These are phyloP conservation scores for Eucalyptus polyanthemos DNA, from an alignment of 345 rosid species.

Conservation along the genomic window DNA sequence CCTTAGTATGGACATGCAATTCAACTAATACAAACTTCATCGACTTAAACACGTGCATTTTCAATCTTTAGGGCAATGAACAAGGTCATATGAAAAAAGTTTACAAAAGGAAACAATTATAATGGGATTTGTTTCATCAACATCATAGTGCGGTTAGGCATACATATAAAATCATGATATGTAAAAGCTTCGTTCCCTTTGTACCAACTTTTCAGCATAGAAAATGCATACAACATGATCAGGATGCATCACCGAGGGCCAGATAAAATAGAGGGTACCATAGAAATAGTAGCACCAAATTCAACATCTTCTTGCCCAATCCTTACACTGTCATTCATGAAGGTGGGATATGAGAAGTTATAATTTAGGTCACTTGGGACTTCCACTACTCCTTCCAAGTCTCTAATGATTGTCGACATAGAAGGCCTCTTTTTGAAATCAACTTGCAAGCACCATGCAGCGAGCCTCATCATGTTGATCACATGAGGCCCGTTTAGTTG, in stretches of 20 bases:
- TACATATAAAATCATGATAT: too few relatives aligned
- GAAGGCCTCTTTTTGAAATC: conserved; percentile 1
- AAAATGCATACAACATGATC: too few relatives aligned
- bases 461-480: not conserved
- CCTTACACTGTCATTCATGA: not conserved
- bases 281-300: not conserved
- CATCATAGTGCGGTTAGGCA: too few relatives aligned
- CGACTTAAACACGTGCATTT: too few relatives aligned
- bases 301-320: not conserved
- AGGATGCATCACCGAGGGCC: too few relatives aligned
- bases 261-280: too few relatives aligned
- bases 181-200: too few relatives aligned
- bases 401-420: not conserved
- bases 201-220: too few relatives aligned
- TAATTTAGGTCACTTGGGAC: not conserved
- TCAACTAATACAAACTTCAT: too few relatives aligned
- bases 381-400: not conserved
- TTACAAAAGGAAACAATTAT: too few relatives aligned
- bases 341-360: not conserved
- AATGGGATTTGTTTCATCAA: too few relatives aligned
- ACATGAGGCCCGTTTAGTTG: not conserved
- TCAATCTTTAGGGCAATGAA: not conserved
- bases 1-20: too few relatives aligned
- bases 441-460: conserved; percentile 3
- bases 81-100: not conserved